These are phyloP conservation scores for Fomitopsis pinicola DNA, from an alignment of 1,284 basidiomycete genomes.

Conservation along the genomic window DNA sequence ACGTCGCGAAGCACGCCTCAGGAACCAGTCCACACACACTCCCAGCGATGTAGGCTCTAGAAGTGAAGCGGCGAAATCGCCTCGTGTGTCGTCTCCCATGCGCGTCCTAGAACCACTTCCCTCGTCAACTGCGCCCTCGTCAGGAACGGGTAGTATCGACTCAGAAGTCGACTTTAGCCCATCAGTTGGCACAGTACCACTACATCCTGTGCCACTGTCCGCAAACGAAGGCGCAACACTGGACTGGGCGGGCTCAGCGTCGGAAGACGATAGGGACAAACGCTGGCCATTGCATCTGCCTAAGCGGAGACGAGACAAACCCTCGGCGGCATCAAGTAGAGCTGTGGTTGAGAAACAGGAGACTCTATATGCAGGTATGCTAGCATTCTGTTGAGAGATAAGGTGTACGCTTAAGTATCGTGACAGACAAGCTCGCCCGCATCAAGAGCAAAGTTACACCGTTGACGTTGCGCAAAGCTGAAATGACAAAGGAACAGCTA, in stretches of 20 bases:
- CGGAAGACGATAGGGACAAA: conserved; percentile 56
- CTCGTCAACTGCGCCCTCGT: conserved; percentile 9
- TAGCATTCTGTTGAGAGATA: not conserved
- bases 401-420: not conserved
- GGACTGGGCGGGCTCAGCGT: conserved; percentile 55
- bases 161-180: conserved; percentile 70
- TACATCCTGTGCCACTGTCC: conserved; percentile 59
- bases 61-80: conserved; percentile 28
- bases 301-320: conserved; percentile 55
- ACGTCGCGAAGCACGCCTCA: conserved; percentile 61
- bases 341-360: conserved; percentile 35
- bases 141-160: conserved; percentile 22
- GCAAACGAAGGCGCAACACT: conserved; percentile 61
- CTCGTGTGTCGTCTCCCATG: conserved; percentile 32
- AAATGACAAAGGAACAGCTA: conserved; percentile 62
- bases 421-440: conserved; percentile 51
- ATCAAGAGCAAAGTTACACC: conserved; percentile 47
- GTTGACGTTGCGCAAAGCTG: conserved; percentile 58
- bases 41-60: conserved; percentile 20
- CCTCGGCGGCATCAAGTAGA: conserved; percentile 32
- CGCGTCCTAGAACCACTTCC: conserved; percentile 15
- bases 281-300: conserved; percentile 57
- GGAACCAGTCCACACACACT: conserved; percentile 28
- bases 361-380: conserved; percentile 23
- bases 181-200: conserved; percentile 41